Conservation (phyloP, 352 stramenopile species). For the Globisporangium splendens region DNA sequence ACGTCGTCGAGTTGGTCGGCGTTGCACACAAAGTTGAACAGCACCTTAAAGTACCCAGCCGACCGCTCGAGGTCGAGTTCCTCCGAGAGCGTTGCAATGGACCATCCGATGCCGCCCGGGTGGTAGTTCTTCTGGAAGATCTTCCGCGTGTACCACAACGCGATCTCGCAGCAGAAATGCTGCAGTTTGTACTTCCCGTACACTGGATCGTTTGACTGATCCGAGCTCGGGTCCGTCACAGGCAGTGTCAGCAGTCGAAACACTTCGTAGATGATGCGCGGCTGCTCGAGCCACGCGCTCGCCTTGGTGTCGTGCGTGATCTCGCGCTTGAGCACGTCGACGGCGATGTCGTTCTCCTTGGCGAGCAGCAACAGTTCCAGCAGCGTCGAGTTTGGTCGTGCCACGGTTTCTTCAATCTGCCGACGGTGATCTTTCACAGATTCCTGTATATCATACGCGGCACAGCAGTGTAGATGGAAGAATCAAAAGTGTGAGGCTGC, state of each 20-base stretch:
- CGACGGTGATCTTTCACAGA: constrained; percentile 82
- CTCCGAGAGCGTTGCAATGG: constrained; percentile 27
- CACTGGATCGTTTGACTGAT: constrained; percentile 42
- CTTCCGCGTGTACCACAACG: constrained; percentile 66
- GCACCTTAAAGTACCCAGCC: constrained; percentile 70
- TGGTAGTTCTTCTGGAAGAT: constrained; percentile 69
- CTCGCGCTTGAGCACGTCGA: constrained; percentile 77
- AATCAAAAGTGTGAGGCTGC: background rate
- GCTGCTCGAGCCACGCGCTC: constrained; percentile 67
- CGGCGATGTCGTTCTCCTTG: constrained; percentile 56
- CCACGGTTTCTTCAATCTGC: constrained; percentile 81
- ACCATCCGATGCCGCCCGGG: constrained; percentile 30
- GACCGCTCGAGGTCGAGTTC: constrained; percentile 49
- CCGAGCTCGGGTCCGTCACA: constrained; percentile 19
- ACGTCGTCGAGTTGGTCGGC: constrained; percentile 69
- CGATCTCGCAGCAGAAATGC: constrained; percentile 82
- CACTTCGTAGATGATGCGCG: constrained; percentile 80
- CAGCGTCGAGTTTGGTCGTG: constrained; percentile 50
- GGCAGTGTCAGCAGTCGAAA: constrained; percentile 67
- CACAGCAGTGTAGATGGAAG: background rate
- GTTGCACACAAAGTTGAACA: constrained; percentile 81
- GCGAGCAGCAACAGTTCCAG: constrained; percentile 64
- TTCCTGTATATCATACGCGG: constrained; percentile 35
- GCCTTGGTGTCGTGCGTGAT: constrained; percentile 72
- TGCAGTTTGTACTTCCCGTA: constrained; percentile 83